phyloP scores from a whole-genome alignment of 306 rosid genomes.

The Quercus berberidifolia region DNA sequence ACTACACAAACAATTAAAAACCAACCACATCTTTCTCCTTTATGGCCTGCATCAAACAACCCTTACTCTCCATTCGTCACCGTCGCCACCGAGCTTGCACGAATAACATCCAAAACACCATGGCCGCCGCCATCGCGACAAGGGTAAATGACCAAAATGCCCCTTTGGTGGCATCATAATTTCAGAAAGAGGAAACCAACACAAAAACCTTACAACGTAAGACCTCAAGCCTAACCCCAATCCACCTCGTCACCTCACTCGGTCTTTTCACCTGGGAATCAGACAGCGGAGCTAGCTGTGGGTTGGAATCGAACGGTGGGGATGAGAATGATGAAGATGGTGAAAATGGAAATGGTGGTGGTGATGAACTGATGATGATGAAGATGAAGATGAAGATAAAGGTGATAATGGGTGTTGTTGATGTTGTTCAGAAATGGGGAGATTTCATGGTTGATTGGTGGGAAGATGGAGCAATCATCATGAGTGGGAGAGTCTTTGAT shows the following conservation, averaged over 20 bases:
- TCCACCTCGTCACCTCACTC: background rate
- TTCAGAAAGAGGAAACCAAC: background rate
- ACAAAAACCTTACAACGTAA: background rate
- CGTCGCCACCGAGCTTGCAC: background rate
- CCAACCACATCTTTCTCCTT: constrained; percentile 30
- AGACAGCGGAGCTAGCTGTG: background rate
- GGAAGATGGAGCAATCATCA: constrained; percentile 34
- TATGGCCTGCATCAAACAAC: constrained; percentile 1
- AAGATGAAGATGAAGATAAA: constrained; percentile 10
- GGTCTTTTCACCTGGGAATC: background rate
- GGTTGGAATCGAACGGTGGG: background rate
- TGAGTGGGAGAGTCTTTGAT: constrained; percentile 27
- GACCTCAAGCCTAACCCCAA: background rate
- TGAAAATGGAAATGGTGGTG: background rate
- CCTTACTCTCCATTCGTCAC: background rate
- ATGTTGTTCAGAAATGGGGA: constrained; percentile 13
- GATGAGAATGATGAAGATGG: constrained; percentile 1
- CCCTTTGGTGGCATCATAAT: background rate
- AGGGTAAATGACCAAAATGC: background rate
- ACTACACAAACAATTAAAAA: background rate
- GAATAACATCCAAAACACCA: constrained; percentile 2
- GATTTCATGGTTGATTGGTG: constrained; percentile 53
- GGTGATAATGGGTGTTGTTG: background rate
- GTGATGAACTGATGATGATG: background rate
- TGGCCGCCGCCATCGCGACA: background rate